These are phyloP conservation scores for Sarocladiaceae sp. DNA, from an alignment of 2,329 filamentous ascomycete species.

Conservation along the genomic window DNA sequence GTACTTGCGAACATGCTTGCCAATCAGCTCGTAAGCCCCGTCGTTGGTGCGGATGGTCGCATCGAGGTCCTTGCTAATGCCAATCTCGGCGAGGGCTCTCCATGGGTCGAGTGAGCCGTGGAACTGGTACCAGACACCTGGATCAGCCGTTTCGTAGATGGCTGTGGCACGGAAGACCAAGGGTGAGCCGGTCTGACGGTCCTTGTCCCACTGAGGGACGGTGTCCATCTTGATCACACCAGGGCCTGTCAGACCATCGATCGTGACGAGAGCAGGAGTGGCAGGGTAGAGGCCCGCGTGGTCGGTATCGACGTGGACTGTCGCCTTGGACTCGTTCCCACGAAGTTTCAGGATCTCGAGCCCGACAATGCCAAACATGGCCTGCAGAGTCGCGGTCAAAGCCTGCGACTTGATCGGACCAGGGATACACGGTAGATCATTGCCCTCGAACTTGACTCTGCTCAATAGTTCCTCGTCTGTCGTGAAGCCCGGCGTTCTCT, in stretches of 20 bases:
- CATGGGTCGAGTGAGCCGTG: slow-evolving; percentile 30
- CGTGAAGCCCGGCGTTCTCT: slow-evolving; percentile 28
- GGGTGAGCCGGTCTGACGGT: slow-evolving; percentile 13
- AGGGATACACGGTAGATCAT: slow-evolving; percentile 26
- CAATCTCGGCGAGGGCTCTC: slow-evolving; percentile 20
- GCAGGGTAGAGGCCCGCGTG: slow-evolving; percentile 35
- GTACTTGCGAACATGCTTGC: slow-evolving; percentile 15
- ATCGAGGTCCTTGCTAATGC: slow-evolving; percentile 18
- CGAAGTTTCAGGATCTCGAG: slow-evolving; percentile 29
- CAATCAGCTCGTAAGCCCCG: slow-evolving; percentile 18
- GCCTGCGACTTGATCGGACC: slow-evolving; percentile 30
- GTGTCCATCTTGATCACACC: background rate
- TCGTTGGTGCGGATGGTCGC: slow-evolving; percentile 24
- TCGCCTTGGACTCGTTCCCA: slow-evolving; percentile 19
- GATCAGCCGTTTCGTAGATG: slow-evolving; percentile 42
- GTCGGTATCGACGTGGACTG: slow-evolving; percentile 39
- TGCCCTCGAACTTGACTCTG: slow-evolving; percentile 26
- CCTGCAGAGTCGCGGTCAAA: slow-evolving; percentile 27
- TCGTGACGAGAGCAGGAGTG: slow-evolving; percentile 10
- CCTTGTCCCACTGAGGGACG: slow-evolving; percentile 7
- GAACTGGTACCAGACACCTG: slow-evolving; percentile 43
- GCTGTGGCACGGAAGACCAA: slow-evolving; percentile 36
- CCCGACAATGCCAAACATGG: slow-evolving; percentile 29
- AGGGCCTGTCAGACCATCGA: slow-evolving; percentile 10
- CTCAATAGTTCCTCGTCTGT: slow-evolving; percentile 21